Evolutionary conservation across 805 yeast genomes (phyloP), one percentile per base, ranked within the genome.

Genomic region (Candida adriatica): DNA sequence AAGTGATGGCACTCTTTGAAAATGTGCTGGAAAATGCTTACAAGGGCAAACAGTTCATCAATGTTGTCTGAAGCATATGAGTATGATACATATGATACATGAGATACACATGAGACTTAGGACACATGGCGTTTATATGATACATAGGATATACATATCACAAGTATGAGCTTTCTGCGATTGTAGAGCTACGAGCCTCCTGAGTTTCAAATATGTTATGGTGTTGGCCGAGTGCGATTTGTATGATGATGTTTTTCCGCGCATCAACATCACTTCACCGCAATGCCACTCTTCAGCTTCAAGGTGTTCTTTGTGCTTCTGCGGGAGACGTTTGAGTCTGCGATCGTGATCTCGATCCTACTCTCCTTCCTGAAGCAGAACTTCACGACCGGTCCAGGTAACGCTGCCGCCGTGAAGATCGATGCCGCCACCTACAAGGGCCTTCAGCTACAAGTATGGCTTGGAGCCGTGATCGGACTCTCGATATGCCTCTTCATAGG

Each of bases 261-360:
- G n/a, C n/a, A n/a, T n/a, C n/a, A n/a, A n/a, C n/a, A n/a, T n/a
- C n/a, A n/a, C n/a, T n/a, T n/a, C n/a, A n/a, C n/a, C n/a, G n/a
- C n/a, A n/a, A n/a, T n/a, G n/a, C 18, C 33, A 8, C 19, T 29
- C 10, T 69, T 64, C 51, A 62, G 62, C 41, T 63, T 64, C 39
- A 64, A 65, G 24, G 79, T 87, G 37, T 87, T 86, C 64, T 85
- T 87, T 61, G 78, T 88, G 43, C 87, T 87, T 33, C 78, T 90
- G 57, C 79, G 98, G 67, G 98, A 90, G 63, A 68, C 94, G 16
- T 68, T 90, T 43, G 98, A 90, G 62, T 96, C 96, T 10, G 78
- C 90, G 27, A 74, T 90, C 42, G 85, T 90, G 41, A 82, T 92
- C 38, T 86, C 97, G 4, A 96, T 90, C 27, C 68, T 90, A 39